Evolutionary conservation across 202 grass and related monocot species (phyloP).

Genomic region (Schoenoplectus triqueter): DNA sequence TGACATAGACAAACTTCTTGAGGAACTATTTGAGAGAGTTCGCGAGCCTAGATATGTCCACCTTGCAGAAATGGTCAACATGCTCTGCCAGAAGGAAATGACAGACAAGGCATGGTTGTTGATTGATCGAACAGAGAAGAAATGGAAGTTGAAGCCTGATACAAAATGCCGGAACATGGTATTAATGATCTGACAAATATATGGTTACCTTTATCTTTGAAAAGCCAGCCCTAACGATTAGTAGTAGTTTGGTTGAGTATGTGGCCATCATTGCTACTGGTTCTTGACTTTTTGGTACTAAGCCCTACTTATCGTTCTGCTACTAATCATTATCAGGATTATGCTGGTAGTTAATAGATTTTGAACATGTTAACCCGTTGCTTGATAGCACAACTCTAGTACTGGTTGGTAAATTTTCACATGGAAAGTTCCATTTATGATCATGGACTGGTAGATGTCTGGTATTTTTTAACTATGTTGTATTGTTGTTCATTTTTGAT

Average conservation of each 20-base stretch:
- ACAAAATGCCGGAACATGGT: conserved; percentile 39
- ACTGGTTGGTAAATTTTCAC: neutral
- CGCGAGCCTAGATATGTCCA: conserved; percentile 33
- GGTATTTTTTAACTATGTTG: neutral
- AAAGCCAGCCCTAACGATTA: neutral
- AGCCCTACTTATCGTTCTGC: neutral
- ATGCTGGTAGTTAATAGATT: neutral
- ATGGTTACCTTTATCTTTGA: neutral
- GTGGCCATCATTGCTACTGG: neutral
- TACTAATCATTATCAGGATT: neutral
- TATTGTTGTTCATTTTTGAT: neutral
- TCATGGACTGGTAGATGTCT: neutral
- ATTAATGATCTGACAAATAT: conserved; percentile 15
- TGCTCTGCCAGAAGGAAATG: conserved; percentile 41
- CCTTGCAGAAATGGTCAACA: conserved; percentile 36
- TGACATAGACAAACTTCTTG: conserved; percentile 39
- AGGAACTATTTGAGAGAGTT: conserved; percentile 34
- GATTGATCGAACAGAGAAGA: conserved; percentile 34
- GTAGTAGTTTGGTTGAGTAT: neutral
- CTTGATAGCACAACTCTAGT: neutral
- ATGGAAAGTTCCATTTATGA: neutral
- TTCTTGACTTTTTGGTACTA: neutral
- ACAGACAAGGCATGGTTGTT: conserved; percentile 41
- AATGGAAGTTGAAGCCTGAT: conserved; percentile 40
- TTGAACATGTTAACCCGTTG: neutral